Evolutionary conservation across 495 filamentous ascomycete genomes (phyloP).

Genomic region (Echria macrotheca): DNA sequence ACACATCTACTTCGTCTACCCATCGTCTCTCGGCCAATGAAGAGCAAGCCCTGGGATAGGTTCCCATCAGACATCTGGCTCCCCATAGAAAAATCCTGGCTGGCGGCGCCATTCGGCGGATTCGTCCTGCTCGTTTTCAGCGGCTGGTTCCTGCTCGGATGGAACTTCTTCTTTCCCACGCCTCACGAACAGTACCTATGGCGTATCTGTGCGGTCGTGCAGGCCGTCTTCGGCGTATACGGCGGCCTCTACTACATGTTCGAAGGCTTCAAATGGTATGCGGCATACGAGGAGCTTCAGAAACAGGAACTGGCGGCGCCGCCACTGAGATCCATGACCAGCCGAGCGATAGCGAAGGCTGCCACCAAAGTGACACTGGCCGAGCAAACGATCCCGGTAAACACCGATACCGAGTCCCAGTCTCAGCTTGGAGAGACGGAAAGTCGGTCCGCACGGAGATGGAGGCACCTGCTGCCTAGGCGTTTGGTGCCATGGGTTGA

Average conservation of each 20-base stretch:
- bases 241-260: slow-evolving; percentile 1
- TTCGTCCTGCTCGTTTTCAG: slow-evolving; percentile 6
- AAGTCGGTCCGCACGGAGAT: not conserved
- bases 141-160: slow-evolving; percentile 8
- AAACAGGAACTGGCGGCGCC: not conserved
- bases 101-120: not conserved
- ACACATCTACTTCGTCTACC: not conserved
- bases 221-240: not conserved
- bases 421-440: not conserved
- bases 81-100: not conserved
- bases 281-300: not conserved
- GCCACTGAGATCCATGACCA: not conserved
- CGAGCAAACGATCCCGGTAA: not conserved
- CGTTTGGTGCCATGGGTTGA: not conserved
- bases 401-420: not conserved
- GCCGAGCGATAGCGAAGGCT: not conserved
- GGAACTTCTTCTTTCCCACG: slow-evolving; percentile 20
- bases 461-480: not conserved
- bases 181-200: slow-evolving; percentile 5
- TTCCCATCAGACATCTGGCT: slow-evolving; percentile 8
- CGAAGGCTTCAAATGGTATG: not conserved
- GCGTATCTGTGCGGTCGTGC: slow-evolving; percentile 5
- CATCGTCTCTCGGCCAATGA: not conserved
- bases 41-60: slow-evolving; percentile 9
- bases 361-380: not conserved